Conservation (phyloP, 345 rosid genomes). For the Citrus reticulata region DNA sequence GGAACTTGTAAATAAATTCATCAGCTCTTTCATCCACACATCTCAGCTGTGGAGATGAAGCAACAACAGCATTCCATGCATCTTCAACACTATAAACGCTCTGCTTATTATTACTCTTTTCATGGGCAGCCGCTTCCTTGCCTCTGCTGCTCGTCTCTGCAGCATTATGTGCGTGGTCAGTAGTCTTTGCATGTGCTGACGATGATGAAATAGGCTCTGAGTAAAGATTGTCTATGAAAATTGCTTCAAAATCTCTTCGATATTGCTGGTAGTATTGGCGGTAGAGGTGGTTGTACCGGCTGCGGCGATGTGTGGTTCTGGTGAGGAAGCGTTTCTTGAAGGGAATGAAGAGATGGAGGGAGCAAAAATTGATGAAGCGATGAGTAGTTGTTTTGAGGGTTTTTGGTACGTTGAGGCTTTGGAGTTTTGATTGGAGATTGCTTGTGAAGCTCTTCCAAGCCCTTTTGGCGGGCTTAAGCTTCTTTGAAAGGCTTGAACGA, state of each 20-base stretch:
- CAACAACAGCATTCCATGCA: conserved; percentile 75
- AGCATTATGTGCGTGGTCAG: conserved; percentile 5
- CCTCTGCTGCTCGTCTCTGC: conserved; percentile 28
- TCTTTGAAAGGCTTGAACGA: conserved; percentile 42
- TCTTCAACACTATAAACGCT: conserved; percentile 55
- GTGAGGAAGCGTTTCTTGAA: conserved; percentile 39
- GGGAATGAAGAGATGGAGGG: conserved; percentile 40
- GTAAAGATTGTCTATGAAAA: conserved; percentile 50
- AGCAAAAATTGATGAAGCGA: conserved; percentile 42
- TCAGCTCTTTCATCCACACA: conserved; percentile 86
- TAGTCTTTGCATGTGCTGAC: conserved; percentile 4
- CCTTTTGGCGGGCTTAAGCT: conserved; percentile 55
- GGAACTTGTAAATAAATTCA: conserved; percentile 68
- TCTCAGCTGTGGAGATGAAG: conserved; percentile 67
- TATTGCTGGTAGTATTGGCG: conserved; percentile 23
- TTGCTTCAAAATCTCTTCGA: conserved; percentile 25
- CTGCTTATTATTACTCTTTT: conserved; percentile 13
- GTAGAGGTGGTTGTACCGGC: conserved; percentile 18
- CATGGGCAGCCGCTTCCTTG: conserved; percentile 17
- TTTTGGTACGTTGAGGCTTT: conserved; percentile 28
- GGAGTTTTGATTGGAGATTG: conserved; percentile 46
- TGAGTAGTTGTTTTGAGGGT: conserved; percentile 39
- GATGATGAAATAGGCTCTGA: conserved; percentile 1
- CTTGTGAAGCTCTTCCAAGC: conserved; percentile 55
- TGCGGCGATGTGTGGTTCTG: conserved; percentile 4